Evolutionary conservation across 257 asterid species (phyloP).

Genomic region (Leonotis leonurus): DNA sequence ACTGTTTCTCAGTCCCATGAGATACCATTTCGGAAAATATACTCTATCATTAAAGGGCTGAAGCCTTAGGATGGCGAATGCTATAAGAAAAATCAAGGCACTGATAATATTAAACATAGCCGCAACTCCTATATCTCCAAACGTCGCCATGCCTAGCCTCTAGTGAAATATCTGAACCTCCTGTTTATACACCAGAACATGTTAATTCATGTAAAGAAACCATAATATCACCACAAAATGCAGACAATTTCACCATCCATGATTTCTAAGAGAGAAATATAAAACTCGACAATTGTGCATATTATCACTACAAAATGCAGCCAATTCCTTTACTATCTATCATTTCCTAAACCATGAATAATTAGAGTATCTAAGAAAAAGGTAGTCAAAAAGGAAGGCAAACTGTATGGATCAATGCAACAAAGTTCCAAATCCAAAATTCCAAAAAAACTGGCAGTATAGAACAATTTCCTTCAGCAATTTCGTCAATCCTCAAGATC

Average conservation of each 20-base stretch:
- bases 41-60: slow-evolving; percentile 93
- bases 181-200: slow-evolving; percentile 23
- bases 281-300: too few species aligned
- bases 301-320: too few species aligned
- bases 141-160: slow-evolving; percentile 58
- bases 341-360: not conserved
- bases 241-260: not conserved
- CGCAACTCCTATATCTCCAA: slow-evolving; percentile 68
- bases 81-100: slow-evolving; percentile 70
- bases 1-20: slow-evolving; percentile 69
- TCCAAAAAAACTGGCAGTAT: not conserved
- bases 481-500: slow-evolving; percentile 11
- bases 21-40: slow-evolving; percentile 96
- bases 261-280: not conserved
- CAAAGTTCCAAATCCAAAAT: not conserved
- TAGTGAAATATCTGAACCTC: slow-evolving; percentile 18
- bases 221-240: not conserved
- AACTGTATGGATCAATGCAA: not conserved
- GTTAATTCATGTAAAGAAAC: slow-evolving; percentile 6
- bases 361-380: not conserved
- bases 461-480: not conserved
- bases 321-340: too few species aligned
- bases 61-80: slow-evolving; percentile 81
- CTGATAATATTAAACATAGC: slow-evolving; percentile 71
- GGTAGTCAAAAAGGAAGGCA: not conserved